Percentiles rank a stretch among this genome's conserved stretches.
These are phyloP conservation scores for Chaetoscypha palmicola DNA, from an alignment of 2,329 filamentous ascomycete species.

Conservation along the genomic window DNA sequence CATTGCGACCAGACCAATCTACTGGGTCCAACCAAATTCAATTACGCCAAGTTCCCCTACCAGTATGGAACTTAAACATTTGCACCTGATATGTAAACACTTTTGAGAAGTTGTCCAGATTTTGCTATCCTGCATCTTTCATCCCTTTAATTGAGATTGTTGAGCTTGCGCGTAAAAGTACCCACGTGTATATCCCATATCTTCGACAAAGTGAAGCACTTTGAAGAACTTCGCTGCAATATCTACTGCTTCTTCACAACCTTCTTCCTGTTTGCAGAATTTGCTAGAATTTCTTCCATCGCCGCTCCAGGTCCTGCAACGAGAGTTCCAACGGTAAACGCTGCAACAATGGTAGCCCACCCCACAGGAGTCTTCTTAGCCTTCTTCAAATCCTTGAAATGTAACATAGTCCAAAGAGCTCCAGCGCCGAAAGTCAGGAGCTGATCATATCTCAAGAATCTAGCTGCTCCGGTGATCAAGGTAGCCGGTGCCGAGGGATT, in stretches of 20 bases:
- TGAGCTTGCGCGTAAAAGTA: too few species aligned
- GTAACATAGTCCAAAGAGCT: slow-evolving; percentile 29
- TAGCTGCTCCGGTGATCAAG: slow-evolving; percentile 1
- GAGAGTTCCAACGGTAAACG: slow-evolving; percentile 15
- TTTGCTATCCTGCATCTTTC: too few species aligned
- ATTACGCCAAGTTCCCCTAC: too few species aligned
- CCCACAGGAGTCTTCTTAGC: slow-evolving; percentile 24
- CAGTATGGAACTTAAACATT: too few species aligned
- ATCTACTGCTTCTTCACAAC: background rate
- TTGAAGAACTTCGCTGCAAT: too few species aligned
- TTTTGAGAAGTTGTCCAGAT: too few species aligned
- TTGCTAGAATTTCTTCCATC: slow-evolving; percentile 31
- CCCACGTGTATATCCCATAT: too few species aligned
- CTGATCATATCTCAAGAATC: slow-evolving; percentile 18
- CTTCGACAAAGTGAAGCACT: too few species aligned
- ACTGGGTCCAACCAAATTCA: too few species aligned
- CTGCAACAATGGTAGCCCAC: slow-evolving; percentile 23
- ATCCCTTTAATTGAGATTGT: too few species aligned
- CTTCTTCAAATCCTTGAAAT: slow-evolving; percentile 31
- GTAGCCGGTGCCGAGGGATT: slow-evolving; percentile 2
- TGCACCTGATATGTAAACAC: too few species aligned
- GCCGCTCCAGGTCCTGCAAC: slow-evolving; percentile 29
- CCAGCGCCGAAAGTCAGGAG: slow-evolving; percentile 22
- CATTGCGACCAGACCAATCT: too few species aligned
- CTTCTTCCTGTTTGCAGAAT: slow-evolving; percentile 19